Evolutionary conservation across 176 grass and related monocot genomes (phyloP).

Genomic region (Musa schizocarpa): DNA sequence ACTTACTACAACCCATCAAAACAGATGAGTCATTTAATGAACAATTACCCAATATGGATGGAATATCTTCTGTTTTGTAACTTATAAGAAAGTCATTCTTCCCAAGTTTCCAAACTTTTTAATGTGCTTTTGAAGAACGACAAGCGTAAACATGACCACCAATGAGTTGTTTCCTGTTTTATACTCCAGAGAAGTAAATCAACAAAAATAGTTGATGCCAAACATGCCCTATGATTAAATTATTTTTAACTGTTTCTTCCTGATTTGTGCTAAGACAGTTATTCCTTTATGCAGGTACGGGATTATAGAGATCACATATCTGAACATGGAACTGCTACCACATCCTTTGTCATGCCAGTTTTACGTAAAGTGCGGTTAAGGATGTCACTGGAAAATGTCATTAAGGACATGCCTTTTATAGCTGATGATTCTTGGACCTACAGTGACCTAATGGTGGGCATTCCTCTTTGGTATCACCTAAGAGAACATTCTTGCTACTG

Average conservation of each 20-base stretch:
- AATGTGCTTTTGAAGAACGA: too few relatives aligned
- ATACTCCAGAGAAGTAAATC: background rate
- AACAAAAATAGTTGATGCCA: background rate
- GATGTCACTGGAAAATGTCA: constrained; percentile 95
- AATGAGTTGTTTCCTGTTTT: too few relatives aligned
- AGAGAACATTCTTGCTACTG: background rate
- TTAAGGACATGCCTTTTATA: constrained; percentile 67
- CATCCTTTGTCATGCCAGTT: constrained; percentile 39
- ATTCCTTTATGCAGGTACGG: constrained; percentile 43
- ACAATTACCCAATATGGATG: too few relatives aligned
- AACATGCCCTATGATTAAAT: background rate
- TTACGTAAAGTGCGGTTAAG: constrained; percentile 69
- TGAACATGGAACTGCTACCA: constrained; percentile 39
- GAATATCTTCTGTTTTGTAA: too few relatives aligned
- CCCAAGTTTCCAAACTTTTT: too few relatives aligned
- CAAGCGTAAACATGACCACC: too few relatives aligned
- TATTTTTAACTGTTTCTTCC: background rate
- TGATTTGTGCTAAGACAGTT: constrained; percentile 7
- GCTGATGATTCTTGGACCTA: constrained; percentile 98
- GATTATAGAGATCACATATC: constrained; percentile 52
- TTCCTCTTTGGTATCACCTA: constrained; percentile 11
- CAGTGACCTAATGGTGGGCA: constrained; percentile 82
- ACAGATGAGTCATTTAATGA: too few relatives aligned
- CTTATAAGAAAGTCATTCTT: too few relatives aligned
- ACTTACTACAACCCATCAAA: too few relatives aligned